Percentiles rank a stretch among this genome's conserved stretches.
Evolutionary conservation across 805 yeast species (phyloP).

Genomic region (Maudiozyma pseudohumilis): DNA sequence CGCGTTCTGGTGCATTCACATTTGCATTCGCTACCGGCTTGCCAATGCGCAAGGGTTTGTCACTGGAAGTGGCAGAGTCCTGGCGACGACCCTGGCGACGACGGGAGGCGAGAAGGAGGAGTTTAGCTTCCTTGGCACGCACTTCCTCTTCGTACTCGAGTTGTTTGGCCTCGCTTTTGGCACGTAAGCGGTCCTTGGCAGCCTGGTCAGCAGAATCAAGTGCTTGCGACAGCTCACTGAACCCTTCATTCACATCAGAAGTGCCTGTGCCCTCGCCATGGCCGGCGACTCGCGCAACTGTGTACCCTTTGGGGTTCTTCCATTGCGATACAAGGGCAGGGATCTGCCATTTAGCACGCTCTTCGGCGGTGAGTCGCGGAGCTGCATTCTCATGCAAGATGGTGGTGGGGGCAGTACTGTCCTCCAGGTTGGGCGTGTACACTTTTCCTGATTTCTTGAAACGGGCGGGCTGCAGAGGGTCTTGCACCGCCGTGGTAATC

Average conservation of each 20-base stretch:
- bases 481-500: slow-evolving; percentile 32
- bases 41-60: slow-evolving; percentile 2
- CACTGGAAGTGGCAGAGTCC: too few species aligned
- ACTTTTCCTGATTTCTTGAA: slow-evolving; percentile 52
- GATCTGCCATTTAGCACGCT: slow-evolving; percentile 71
- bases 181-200: slow-evolving; percentile 46
- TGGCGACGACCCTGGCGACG: slow-evolving; percentile 1
- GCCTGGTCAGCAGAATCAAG: slow-evolving; percentile 56
- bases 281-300: slow-evolving; percentile 59
- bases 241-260: slow-evolving; percentile 43
- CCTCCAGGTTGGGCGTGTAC: slow-evolving; percentile 39
- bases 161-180: slow-evolving; percentile 41
- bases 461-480: slow-evolving; percentile 80
- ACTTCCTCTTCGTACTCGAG: slow-evolving; percentile 42
- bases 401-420: slow-evolving; percentile 17
- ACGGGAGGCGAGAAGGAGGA: slow-evolving; percentile 39
- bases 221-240: slow-evolving; percentile 58
- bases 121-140: slow-evolving; percentile 40
- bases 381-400: slow-evolving; percentile 33
- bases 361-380: slow-evolving; percentile 49
- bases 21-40: background rate
- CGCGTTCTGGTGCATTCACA: background rate
- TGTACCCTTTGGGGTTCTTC: slow-evolving; percentile 88
- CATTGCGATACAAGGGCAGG: slow-evolving; percentile 91
- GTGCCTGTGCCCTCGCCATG: slow-evolving; percentile 31